Percentiles rank a stretch among this genome's conserved stretches.
phyloP scores from a whole-genome alignment of 441 rosid species.

The Pelargonium australe region DNA sequence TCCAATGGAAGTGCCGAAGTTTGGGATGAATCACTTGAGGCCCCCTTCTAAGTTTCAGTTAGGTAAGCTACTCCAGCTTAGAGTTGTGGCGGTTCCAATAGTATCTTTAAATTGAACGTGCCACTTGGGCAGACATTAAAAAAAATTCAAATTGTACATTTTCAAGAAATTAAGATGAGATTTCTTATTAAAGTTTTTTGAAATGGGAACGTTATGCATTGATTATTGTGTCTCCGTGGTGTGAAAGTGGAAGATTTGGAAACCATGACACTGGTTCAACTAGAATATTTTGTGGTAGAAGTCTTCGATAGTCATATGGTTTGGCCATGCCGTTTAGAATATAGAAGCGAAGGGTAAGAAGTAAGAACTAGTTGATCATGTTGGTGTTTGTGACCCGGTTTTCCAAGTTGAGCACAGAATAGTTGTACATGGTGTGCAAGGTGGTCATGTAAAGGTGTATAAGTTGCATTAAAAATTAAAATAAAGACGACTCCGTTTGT shows the following conservation, averaged over 20 bases:
- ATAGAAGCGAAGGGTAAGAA: too few relatives aligned
- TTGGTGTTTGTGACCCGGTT: too few relatives aligned
- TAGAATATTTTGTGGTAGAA: background rate
- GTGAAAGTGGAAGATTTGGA: background rate
- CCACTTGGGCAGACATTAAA: background rate
- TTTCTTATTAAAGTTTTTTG: background rate
- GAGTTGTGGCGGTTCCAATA: background rate
- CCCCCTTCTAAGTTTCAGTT: constrained; percentile 37
- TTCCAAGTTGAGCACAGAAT: background rate
- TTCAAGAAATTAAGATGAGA: background rate
- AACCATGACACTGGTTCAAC: background rate
- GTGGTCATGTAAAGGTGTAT: background rate
- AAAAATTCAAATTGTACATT: background rate
- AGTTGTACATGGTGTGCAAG: background rate
- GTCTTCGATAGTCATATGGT: background rate
- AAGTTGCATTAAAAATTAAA: background rate
- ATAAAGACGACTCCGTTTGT: too few relatives aligned
- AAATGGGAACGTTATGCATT: background rate
- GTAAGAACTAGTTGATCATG: too few relatives aligned
- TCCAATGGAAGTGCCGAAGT: constrained; percentile 64
- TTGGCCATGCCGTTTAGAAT: background rate
- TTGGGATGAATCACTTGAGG: constrained; percentile 64
- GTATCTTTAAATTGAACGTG: background rate
- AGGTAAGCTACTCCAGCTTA: constrained; percentile 22
- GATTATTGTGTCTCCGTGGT: background rate